Conservation (phyloP, 129 eudicot species). For the Silybum marianum region DNA sequence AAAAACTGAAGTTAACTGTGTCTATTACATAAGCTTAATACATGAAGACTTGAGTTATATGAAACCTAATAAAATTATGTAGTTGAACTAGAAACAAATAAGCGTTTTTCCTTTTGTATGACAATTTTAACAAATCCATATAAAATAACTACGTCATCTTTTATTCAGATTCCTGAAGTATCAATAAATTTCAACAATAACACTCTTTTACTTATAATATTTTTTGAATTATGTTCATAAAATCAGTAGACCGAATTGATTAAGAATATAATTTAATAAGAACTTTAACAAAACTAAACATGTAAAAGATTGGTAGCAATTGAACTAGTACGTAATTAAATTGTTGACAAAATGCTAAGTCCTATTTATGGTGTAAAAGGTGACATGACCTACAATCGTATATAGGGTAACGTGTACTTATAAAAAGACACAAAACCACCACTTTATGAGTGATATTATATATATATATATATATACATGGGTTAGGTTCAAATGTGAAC, state of each 20-base stretch:
- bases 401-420: not conserved
- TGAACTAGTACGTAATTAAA: not conserved
- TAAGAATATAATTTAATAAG: not conserved
- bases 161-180: not conserved
- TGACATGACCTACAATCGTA: not conserved
- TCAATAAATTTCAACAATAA: not conserved
- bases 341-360: not conserved
- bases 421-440: not conserved
- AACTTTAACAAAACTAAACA: not conserved
- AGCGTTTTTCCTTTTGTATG: not conserved
- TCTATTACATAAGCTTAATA: not conserved
- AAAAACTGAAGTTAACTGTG: not conserved
- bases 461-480: not conserved
- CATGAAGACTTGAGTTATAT: not conserved
- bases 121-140: not conserved
- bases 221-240: too few relatives aligned
- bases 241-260: not conserved
- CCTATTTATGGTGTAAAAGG: not conserved
- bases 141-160: not conserved
- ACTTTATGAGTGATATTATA: not conserved
- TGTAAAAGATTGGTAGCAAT: not conserved
- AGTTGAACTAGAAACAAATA: not conserved
- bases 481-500: too few relatives aligned
- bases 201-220: not conserved
- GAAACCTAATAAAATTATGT: not conserved